Percentiles rank a stretch among this genome's conserved stretches.
Evolutionary conservation across 2,329 filamentous ascomycete species (phyloP).

Genomic region (Ascochyta pisi): DNA sequence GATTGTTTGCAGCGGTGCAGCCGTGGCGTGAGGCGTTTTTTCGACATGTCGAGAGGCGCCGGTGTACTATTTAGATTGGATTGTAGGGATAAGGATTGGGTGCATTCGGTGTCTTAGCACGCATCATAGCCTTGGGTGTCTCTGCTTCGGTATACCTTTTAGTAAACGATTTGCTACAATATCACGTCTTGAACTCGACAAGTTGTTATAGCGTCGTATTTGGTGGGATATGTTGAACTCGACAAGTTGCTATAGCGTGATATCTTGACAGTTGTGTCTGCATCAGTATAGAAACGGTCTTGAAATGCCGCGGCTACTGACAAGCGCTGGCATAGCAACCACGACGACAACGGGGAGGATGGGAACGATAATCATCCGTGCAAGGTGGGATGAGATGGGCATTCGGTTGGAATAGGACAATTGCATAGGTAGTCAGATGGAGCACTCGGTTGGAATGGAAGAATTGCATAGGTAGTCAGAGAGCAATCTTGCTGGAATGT

Average conservation of each 20-base stretch:
- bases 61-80: constrained; percentile 47
- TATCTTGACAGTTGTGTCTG: too few species aligned
- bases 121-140: constrained; percentile 31
- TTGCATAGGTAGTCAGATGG: too few species aligned
- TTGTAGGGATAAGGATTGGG: constrained; percentile 41
- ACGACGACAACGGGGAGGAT: too few species aligned
- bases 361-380: too few species aligned
- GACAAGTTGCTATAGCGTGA: too few species aligned
- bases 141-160: constrained; percentile 40
- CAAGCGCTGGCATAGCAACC: background rate
- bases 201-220: too few species aligned
- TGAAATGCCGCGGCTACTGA: constrained; percentile 8
- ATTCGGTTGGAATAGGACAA: too few species aligned
- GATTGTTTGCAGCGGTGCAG: constrained; percentile 13
- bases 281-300: too few species aligned
- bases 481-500: background rate
- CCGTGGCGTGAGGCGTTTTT: constrained; percentile 23
- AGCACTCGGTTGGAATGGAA: too few species aligned
- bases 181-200: constrained; percentile 25
- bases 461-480: too few species aligned
- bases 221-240: too few species aligned
- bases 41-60: constrained; percentile 32
- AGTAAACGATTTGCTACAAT: constrained; percentile 36
- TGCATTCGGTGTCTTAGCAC: constrained; percentile 37
- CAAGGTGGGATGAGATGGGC: too few species aligned